Percentiles rank a stretch among this genome's conserved stretches.
Conservation (phyloP, 164 flowering plant species). For the Nymphaea thermarum region DNA sequence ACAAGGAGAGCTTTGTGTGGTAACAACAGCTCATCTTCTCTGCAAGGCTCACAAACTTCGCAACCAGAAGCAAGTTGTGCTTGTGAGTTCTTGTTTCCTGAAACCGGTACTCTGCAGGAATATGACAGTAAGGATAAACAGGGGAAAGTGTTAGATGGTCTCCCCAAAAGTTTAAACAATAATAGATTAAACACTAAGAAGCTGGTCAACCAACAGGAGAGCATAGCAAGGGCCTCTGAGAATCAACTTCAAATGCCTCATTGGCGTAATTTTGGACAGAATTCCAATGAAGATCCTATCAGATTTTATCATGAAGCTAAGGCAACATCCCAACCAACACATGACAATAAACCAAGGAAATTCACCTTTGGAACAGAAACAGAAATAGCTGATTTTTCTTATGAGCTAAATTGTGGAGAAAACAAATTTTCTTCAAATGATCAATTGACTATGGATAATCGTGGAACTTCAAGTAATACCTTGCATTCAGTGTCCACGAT, state of each 20-base stretch:
- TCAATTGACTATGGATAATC: slow-evolving; percentile 6
- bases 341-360: slow-evolving; percentile 8
- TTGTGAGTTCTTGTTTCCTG: background rate
- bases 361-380: slow-evolving; percentile 22
- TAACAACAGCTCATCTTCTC: background rate
- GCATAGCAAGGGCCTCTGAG: background rate
- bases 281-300: background rate
- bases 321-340: slow-evolving; percentile 1
- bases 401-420: slow-evolving; percentile 11
- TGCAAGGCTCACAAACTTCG: slow-evolving; percentile 5
- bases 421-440: slow-evolving; percentile 12
- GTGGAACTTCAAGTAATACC: slow-evolving; percentile 7
- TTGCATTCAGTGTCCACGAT: slow-evolving; percentile 23
- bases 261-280: background rate
- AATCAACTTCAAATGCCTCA: background rate
- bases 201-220: background rate
- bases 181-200: no score
- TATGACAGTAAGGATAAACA: slow-evolving; percentile 6
- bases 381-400: slow-evolving; percentile 12
- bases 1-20: slow-evolving; percentile 5
- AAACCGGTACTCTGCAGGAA: slow-evolving; percentile 6
- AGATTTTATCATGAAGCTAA: background rate
- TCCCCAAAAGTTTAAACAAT: background rate
- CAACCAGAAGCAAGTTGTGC: background rate
- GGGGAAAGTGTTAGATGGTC: slow-evolving; percentile 12